These are phyloP conservation scores for Schizopora paradoxa DNA, from an alignment of 1,284 basidiomycete species.

Conservation along the genomic window DNA sequence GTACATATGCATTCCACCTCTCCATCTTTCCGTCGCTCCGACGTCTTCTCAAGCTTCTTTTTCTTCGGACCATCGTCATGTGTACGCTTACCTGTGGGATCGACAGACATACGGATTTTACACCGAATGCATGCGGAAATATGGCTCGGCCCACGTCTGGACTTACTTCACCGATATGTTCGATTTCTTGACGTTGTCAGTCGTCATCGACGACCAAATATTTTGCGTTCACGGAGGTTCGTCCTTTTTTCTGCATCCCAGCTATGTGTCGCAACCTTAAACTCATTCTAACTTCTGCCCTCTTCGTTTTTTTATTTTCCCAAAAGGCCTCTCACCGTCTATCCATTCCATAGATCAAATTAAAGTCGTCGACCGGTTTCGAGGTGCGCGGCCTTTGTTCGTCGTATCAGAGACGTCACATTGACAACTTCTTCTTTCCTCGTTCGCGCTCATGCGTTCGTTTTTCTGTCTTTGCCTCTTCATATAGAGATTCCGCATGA, in stretches of 20 bases:
- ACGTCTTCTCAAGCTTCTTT: constrained; percentile 20
- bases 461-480: too few relatives aligned
- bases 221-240: constrained; percentile 97
- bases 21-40: constrained; percentile 14
- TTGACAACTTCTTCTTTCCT: constrained; percentile 16
- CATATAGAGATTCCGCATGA: constrained; percentile 95
- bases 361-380: constrained; percentile 97
- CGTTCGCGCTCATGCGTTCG: too few relatives aligned
- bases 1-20: constrained; percentile 13
- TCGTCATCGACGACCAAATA: constrained; percentile 98
- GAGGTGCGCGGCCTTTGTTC: constrained; percentile 49
- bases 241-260: constrained; percentile 20
- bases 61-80: constrained; percentile 19
- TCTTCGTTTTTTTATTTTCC: constrained; percentile 5
- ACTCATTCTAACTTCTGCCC: constrained; percentile 13
- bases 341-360: constrained; percentile 99
- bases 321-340: constrained; percentile 85
- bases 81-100: constrained; percentile 5
- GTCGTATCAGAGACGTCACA: constrained; percentile 2
- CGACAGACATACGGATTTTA: constrained; percentile 99
- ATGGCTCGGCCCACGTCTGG: constrained; percentile 95
- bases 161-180: constrained; percentile 99
- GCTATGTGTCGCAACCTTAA: constrained; percentile 4
- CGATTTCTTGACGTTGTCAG: constrained; percentile 95
- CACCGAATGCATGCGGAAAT: constrained; percentile 96